Base-by-base conservation (phyloP, 2,329 filamentous ascomycete genomes). In the Dactylellina parvicollis region DNA sequence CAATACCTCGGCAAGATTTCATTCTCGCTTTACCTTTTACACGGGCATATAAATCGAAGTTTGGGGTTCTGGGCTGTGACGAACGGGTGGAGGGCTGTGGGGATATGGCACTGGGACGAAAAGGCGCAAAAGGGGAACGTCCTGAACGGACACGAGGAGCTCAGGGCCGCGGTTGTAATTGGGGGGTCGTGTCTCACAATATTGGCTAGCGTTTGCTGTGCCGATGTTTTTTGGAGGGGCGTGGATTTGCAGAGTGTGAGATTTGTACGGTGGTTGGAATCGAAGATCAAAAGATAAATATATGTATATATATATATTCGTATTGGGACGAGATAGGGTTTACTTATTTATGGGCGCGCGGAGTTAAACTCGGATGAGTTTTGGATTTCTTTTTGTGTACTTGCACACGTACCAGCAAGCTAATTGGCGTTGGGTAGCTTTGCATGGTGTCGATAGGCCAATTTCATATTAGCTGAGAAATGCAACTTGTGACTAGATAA, bases 191-290 rank as follows among this genome's bases (percentile, higher is more conserved):
- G 52, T n/a, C 24, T 67, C 5, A 60, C 54, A 0, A 34, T 60
- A n/a, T 32, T 52, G 10, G 34, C 46, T 2, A 59, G 30, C 8
- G n/a, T 67, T 12, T 67, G 34, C 18, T 42, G 7, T 18, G 52
- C 62, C 22, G 62, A 67, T 52, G 42, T 67, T 14, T 67, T 67
- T 26, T 67, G 52, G 62, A 42, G 62, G 28, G 52, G 32, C 2
- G 44, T 60, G 22, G 62, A 67, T 30, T 47, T 67, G 30, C 62
- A 59, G 36, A 67, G 62, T 22, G 62, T 67, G 9, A 40, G 44
- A 28, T 59, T 67, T 54, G 12, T 67, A 20, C 16, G 62, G 26
- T 67, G 62, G 62, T n/a, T 67, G 26, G 62, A 67, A 42, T 55
- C 49, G 20, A 59, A 69, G 46, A 59, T 69, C 14, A 50, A 38